These are phyloP conservation scores for Wickerhamiella brachini DNA, from an alignment of 805 yeast genomes.

Conservation along the genomic window DNA sequence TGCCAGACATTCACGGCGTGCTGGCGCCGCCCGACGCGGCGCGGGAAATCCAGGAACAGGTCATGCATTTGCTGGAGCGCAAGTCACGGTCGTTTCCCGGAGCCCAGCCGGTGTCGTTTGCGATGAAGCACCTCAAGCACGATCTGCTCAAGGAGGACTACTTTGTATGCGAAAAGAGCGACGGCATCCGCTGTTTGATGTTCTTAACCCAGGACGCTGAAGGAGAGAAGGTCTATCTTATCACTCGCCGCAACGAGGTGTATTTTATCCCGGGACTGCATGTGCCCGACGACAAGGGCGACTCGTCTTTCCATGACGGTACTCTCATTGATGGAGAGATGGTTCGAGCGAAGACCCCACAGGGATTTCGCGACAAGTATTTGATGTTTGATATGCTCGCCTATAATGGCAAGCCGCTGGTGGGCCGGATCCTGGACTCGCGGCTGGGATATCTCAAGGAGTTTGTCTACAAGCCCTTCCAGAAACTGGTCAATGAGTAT, in stretches of 20 bases:
- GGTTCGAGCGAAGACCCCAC: slow-evolving; percentile 37
- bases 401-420: slow-evolving; percentile 58
- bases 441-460: slow-evolving; percentile 79
- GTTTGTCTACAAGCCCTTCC: slow-evolving; percentile 71
- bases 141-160: slow-evolving; percentile 61
- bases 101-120: slow-evolving; percentile 89
- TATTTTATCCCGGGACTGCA: slow-evolving; percentile 65
- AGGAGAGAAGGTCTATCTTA: slow-evolving; percentile 79
- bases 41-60: slow-evolving; percentile 50
- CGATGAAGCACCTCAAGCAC: slow-evolving; percentile 51
- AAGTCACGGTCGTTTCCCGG: slow-evolving; percentile 56
- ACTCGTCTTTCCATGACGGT: slow-evolving; percentile 61
- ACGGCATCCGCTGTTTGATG: slow-evolving; percentile 79
- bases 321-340: slow-evolving; percentile 90
- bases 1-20: slow-evolving; percentile 81
- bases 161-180: slow-evolving; percentile 90
- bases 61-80: slow-evolving; percentile 47
- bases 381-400: slow-evolving; percentile 87
- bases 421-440: slow-evolving; percentile 58
- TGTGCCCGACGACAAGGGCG: slow-evolving; percentile 45
- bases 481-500: slow-evolving; percentile 46
- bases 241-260: slow-evolving; percentile 81
- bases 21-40: slow-evolving; percentile 60
- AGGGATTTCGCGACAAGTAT: slow-evolving; percentile 35
- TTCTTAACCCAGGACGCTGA: slow-evolving; percentile 37